Evolutionary conservation across 2,329 filamentous ascomycete species (phyloP).

Genomic region (Tolypocladium pustulatum): DNA sequence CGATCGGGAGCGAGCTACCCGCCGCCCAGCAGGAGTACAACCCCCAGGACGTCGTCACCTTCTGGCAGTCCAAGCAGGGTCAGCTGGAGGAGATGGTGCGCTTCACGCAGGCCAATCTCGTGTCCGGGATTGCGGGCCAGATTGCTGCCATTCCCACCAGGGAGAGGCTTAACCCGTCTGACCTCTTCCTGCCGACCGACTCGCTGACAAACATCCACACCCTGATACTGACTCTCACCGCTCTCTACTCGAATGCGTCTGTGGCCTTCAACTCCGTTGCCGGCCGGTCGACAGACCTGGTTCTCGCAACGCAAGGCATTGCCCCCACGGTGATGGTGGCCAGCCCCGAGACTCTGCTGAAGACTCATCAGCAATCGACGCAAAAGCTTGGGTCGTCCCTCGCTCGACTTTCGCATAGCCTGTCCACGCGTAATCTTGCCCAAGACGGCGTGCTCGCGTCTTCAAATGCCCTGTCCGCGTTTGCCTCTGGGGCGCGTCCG

Average conservation of each 20-base stretch:
- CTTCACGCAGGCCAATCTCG: slow-evolving; percentile 75
- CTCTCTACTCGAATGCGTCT: slow-evolving; percentile 75
- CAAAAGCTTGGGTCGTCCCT: slow-evolving; percentile 50
- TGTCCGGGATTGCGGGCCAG: slow-evolving; percentile 74
- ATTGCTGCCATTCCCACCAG: slow-evolving; percentile 63
- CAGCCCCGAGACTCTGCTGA: slow-evolving; percentile 61
- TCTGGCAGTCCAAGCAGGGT: slow-evolving; percentile 49
- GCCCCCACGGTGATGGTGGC: slow-evolving; percentile 76
- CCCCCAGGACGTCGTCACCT: slow-evolving; percentile 49
- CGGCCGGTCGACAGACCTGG: slow-evolving; percentile 59
- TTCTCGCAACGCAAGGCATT: slow-evolving; percentile 60
- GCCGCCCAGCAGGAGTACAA: slow-evolving; percentile 42
- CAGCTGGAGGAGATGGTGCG: slow-evolving; percentile 61
- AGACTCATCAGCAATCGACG: slow-evolving; percentile 53
- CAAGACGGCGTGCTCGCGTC: slow-evolving; percentile 62
- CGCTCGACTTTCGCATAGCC: slow-evolving; percentile 57
- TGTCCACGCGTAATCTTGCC: slow-evolving; percentile 58
- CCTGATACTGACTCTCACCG: slow-evolving; percentile 68
- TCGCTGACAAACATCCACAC: slow-evolving; percentile 71
- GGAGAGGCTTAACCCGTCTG: slow-evolving; percentile 62
- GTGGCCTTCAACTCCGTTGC: slow-evolving; percentile 85
- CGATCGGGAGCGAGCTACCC: slow-evolving; percentile 53
- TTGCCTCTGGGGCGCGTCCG: slow-evolving; percentile 48
- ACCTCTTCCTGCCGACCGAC: slow-evolving; percentile 79
- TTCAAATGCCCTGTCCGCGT: slow-evolving; percentile 35